Conservation (phyloP, 257 asterid species). For the Jacaranda mimosifolia region DNA sequence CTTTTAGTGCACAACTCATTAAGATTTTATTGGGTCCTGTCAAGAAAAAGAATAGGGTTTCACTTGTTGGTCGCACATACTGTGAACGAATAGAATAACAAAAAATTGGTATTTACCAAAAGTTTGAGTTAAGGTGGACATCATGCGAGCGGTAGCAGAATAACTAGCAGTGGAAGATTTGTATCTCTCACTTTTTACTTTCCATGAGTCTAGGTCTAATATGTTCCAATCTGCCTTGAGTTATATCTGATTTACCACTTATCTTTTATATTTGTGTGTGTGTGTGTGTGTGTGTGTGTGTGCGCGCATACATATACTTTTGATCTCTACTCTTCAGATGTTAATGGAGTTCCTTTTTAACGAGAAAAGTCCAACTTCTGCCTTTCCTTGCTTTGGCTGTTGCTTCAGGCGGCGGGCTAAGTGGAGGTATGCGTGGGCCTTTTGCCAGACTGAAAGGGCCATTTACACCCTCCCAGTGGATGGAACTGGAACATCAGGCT, state of each 20-base stretch:
- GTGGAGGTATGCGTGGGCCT: constrained; percentile 56
- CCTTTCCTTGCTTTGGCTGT: constrained; percentile 26
- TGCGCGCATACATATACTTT: background rate
- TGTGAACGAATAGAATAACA: constrained; percentile 12
- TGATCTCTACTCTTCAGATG: background rate
- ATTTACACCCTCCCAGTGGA: constrained; percentile 92
- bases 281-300: background rate
- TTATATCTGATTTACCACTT: background rate
- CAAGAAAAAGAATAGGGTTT: background rate
- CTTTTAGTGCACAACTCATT: constrained; percentile 19
- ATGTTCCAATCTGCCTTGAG: background rate
- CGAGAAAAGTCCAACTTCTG: constrained; percentile 15
- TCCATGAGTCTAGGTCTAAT: background rate
- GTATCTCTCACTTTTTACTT: constrained; percentile 1
- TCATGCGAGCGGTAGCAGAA: background rate
- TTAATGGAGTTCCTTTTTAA: background rate
- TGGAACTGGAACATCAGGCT: constrained; percentile 95
- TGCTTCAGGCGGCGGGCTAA: constrained; percentile 49
- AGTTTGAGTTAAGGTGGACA: background rate
- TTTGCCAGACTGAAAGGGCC: constrained; percentile 70
- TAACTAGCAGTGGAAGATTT: background rate
- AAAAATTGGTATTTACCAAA: no score
- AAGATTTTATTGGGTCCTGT: constrained; percentile 32
- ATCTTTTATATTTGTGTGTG: background rate
- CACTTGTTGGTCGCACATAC: constrained; percentile 26